Conservation (phyloP, 805 yeast species). For the Aciculoconidium aculeatum region DNA sequence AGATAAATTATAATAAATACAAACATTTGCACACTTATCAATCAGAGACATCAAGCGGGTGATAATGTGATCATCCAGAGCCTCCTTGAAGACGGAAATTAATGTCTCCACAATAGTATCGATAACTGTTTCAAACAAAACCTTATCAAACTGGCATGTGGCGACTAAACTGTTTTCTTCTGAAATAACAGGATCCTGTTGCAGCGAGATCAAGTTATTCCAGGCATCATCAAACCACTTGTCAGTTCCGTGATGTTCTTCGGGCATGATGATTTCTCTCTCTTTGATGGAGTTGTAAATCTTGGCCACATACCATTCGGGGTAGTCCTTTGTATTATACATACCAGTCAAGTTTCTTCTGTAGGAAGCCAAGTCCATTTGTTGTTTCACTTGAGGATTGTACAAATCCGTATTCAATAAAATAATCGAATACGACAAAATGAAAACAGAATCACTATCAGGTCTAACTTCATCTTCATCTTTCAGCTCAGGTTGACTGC, state of each 20-base stretch:
- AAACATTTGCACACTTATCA: conserved; percentile 78
- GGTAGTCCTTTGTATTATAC: conserved; percentile 70
- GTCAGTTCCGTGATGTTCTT: conserved; percentile 90
- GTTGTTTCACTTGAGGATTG: conserved; percentile 86
- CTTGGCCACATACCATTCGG: conserved; percentile 75
- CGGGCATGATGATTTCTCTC: conserved; percentile 94
- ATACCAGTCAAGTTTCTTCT: conserved; percentile 76
- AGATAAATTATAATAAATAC: conserved; percentile 54
- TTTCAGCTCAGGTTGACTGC: conserved; percentile 38
- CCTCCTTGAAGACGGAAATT: conserved; percentile 75
- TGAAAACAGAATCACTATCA: conserved; percentile 80
- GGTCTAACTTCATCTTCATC: conserved; percentile 46
- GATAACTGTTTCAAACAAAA: conserved; percentile 61
- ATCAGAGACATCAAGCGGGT: conserved; percentile 82
- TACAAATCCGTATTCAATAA: conserved; percentile 92
- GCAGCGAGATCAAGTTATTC: conserved; percentile 61
- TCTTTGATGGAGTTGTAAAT: conserved; percentile 77
- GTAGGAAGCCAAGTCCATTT: conserved; percentile 84
- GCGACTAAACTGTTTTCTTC: conserved; percentile 16
- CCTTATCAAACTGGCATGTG: conserved; percentile 59
- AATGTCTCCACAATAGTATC: conserved; percentile 65
- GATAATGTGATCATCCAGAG: conserved; percentile 84
- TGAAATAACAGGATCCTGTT: conserved; percentile 28
- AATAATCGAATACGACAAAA: conserved; percentile 85
- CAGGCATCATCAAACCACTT: conserved; percentile 88